Percentiles rank a stretch among this genome's conserved stretches.
Evolutionary conservation across 164 flowering plant species (phyloP).

Genomic region (Piper longum): DNA sequence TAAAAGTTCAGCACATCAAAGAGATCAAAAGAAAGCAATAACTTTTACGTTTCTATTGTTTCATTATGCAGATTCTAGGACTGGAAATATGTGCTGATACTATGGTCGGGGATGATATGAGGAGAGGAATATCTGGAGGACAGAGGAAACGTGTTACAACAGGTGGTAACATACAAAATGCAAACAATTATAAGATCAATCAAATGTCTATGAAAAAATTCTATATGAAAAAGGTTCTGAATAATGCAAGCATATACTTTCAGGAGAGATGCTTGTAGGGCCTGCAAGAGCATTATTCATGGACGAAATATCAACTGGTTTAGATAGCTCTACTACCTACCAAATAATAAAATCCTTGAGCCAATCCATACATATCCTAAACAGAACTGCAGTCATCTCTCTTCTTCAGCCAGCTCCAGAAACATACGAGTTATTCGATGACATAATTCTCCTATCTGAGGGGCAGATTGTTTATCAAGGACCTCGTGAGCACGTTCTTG

Average conservation of each 20-base stretch:
- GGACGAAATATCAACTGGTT: slow-evolving; percentile 53
- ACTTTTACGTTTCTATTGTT: too few species aligned
- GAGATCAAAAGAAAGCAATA: background rate
- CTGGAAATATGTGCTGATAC: slow-evolving; percentile 41
- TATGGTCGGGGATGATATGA: slow-evolving; percentile 35
- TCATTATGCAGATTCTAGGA: slow-evolving; percentile 27
- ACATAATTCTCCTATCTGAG: slow-evolving; percentile 41
- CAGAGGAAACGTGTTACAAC: slow-evolving; percentile 37
- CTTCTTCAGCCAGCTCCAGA: slow-evolving; percentile 60
- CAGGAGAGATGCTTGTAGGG: slow-evolving; percentile 52
- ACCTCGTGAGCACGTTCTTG: slow-evolving; percentile 36
- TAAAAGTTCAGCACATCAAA: background rate
- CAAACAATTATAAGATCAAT: background rate
- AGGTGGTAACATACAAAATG: slow-evolving; percentile 14
- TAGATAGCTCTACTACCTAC: slow-evolving; percentile 42
- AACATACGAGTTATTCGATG: slow-evolving; percentile 41
- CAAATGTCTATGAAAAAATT: background rate
- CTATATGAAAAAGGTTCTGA: too few species aligned
- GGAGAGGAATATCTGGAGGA: slow-evolving; percentile 43
- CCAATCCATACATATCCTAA: slow-evolving; percentile 29
- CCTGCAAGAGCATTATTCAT: slow-evolving; percentile 39
- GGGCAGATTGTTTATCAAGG: slow-evolving; percentile 46
- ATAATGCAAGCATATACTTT: too few species aligned
- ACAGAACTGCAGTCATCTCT: slow-evolving; percentile 28
- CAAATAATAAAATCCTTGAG: slow-evolving; percentile 36